Conservation (phyloP, 2,329 filamentous ascomycete genomes). For the Xylariaceae sp. region DNA sequence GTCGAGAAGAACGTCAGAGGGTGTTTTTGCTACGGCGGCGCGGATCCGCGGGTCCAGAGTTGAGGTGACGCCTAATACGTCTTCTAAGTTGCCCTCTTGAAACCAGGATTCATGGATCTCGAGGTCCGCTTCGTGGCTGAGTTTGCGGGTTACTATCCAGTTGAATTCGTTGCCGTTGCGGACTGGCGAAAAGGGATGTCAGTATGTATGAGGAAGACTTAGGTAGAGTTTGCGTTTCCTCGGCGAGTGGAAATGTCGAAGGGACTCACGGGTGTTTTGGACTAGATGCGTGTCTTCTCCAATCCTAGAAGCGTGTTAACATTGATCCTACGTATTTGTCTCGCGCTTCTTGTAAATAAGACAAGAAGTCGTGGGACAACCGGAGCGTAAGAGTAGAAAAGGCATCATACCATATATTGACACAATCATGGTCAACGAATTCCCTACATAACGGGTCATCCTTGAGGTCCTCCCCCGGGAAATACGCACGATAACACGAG, state of each 20-base stretch:
- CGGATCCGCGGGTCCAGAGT: slow-evolving; percentile 42
- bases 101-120: slow-evolving; percentile 47
- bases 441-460: slow-evolving; percentile 35
- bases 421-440: slow-evolving; percentile 41
- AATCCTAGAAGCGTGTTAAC: slow-evolving; percentile 31
- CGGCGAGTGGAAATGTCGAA: neutral
- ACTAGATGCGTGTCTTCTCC: slow-evolving; percentile 41
- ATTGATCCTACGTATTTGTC: neutral
- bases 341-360: too few species aligned
- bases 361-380: neutral
- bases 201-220: too few species aligned
- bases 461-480: slow-evolving; percentile 34
- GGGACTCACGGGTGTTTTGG: slow-evolving; percentile 35
- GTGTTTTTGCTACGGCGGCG: slow-evolving; percentile 42
- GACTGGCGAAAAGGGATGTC: too few species aligned
- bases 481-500: slow-evolving; percentile 49
- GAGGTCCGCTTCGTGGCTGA: slow-evolving; percentile 38
- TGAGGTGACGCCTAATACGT: slow-evolving; percentile 35
- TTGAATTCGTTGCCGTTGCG: slow-evolving; percentile 42
- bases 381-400: neutral
- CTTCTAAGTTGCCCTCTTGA: slow-evolving; percentile 43
- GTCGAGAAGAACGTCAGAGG: slow-evolving; percentile 44
- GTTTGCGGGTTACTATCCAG: slow-evolving; percentile 44
- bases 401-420: slow-evolving; percentile 37
- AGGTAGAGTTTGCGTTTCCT: too few species aligned